These are phyloP conservation scores for Lanmaoa rubissima DNA, from an alignment of 768 basidiomycete genomes.

Conservation along the genomic window DNA sequence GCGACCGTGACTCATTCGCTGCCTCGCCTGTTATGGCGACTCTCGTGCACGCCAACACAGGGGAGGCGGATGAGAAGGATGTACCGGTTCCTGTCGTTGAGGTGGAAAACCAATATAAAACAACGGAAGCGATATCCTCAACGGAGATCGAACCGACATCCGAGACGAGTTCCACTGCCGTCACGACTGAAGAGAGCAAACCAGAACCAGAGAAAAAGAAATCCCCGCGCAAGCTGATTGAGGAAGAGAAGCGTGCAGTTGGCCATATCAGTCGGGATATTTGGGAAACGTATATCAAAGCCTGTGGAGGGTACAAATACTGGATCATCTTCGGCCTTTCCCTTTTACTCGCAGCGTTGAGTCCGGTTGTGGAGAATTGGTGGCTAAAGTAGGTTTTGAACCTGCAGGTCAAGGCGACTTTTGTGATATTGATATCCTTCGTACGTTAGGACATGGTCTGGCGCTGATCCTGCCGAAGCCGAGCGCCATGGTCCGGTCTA, in stretches of 20 bases:
- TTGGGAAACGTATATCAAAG: constrained; percentile 58
- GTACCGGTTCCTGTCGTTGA: constrained; percentile 16
- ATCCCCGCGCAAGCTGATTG: constrained; percentile 76
- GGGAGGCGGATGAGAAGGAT: constrained; percentile 45
- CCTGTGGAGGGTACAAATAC: constrained; percentile 48
- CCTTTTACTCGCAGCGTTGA: constrained; percentile 55
- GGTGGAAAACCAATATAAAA: constrained; percentile 3
- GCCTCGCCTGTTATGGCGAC: constrained; percentile 62
- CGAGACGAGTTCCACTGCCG: constrained; percentile 46
- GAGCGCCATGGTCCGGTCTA: constrained; percentile 42
- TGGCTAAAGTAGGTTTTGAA: constrained; percentile 53
- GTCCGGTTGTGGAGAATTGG: constrained; percentile 69
- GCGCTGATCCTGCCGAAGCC: constrained; percentile 40
- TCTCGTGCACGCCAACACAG: constrained; percentile 57
- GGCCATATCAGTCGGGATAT: constrained; percentile 66
- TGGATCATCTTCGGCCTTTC: constrained; percentile 57
- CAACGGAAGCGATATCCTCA: constrained; percentile 22
- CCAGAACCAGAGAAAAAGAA: constrained; percentile 50
- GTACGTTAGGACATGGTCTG: constrained; percentile 60
- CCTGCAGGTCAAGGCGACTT: background rate
- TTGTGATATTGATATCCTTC: constrained; percentile 25
- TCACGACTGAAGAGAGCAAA: constrained; percentile 35
- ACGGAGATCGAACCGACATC: constrained; percentile 27
- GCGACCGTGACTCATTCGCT: constrained; percentile 59
- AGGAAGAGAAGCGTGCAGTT: constrained; percentile 78